Evolutionary conservation across 305 asterid species (phyloP).

Genomic region (Andrographis paniculata): DNA sequence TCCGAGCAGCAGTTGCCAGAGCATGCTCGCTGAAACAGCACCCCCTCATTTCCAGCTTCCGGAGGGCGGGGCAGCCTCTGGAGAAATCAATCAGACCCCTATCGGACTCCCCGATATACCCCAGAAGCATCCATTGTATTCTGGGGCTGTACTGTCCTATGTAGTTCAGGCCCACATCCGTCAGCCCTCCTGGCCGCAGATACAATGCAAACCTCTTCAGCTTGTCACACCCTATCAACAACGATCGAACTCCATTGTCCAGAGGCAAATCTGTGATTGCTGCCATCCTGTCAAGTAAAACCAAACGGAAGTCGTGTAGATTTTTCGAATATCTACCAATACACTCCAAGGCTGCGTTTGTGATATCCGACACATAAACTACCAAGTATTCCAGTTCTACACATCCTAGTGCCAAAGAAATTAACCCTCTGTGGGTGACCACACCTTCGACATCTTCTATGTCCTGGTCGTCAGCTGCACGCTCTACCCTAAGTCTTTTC

Average conservation of each 20-base stretch:
- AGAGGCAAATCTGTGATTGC: constrained; percentile 81
- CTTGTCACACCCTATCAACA: constrained; percentile 55
- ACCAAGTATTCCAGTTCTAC: constrained; percentile 74
- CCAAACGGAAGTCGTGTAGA: constrained; percentile 79
- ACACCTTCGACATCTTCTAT: constrained; percentile 89
- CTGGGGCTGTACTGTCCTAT: constrained; percentile 69
- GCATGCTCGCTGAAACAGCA: constrained; percentile 86
- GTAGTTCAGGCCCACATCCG: constrained; percentile 72
- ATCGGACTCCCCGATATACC: constrained; percentile 84
- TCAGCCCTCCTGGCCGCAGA: constrained; percentile 79
- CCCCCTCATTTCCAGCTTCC: constrained; percentile 84
- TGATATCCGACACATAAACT: constrained; percentile 79
- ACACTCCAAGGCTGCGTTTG: constrained; percentile 62
- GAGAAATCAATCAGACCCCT: constrained; percentile 75
- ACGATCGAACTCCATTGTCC: constrained; percentile 76
- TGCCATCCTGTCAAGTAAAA: constrained; percentile 67
- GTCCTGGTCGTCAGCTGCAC: constrained; percentile 81
- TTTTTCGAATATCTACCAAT: constrained; percentile 58
- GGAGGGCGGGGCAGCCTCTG: constrained; percentile 78
- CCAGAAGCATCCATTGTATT: constrained; percentile 90
- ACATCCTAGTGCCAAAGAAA: constrained; percentile 74
- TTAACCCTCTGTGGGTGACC: constrained; percentile 79
- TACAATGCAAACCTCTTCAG: constrained; percentile 83
- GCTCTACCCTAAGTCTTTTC: constrained; percentile 83
- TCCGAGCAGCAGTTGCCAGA: constrained; percentile 54